Conservation (phyloP, 2,329 filamentous ascomycete species). For the Pseudogymnoascus sp. region DNA sequence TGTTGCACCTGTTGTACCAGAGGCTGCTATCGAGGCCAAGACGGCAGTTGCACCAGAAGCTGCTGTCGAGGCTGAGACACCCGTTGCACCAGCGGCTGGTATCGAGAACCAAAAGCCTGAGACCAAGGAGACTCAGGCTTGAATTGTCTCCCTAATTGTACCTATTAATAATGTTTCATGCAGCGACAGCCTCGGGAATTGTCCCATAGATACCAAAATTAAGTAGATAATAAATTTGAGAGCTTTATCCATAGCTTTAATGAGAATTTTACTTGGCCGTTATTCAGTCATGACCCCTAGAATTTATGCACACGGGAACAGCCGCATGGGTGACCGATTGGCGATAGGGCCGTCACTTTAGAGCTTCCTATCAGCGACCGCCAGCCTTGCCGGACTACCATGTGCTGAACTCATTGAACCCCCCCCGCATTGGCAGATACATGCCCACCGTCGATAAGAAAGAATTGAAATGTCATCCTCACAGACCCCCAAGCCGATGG, state of each 20-base stretch:
- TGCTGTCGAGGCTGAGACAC: neutral
- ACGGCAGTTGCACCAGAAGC: neutral
- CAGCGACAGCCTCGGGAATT: neutral
- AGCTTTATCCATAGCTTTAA: neutral
- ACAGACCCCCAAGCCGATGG: conserved; percentile 25
- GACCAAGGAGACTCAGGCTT: neutral
- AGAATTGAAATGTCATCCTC: conserved; percentile 27
- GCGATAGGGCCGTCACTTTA: conserved; percentile 8
- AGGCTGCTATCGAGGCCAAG: neutral
- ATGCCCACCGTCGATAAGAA: conserved; percentile 15
- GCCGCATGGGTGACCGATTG: conserved; percentile 3
- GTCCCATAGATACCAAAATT: neutral
- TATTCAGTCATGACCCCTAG: neutral
- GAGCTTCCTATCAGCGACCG: conserved; percentile 9
- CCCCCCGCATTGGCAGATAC: conserved; percentile 5
- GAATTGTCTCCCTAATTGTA: neutral
- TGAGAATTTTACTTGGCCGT: neutral
- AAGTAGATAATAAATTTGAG: conserved; percentile 2
- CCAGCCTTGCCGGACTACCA: conserved; percentile 3
- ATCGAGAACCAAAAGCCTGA: conserved; percentile 10
- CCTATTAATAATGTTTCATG: conserved; percentile 1
- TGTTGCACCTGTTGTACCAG: neutral
- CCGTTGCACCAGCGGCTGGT: conserved; percentile 2
- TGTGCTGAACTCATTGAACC: neutral
- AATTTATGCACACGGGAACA: conserved; percentile 4